Evolutionary conservation across 2,329 filamentous ascomycete species (phyloP), one percentile per base, ranked within the genome.

Genomic region (Zarea fungicola): DNA sequence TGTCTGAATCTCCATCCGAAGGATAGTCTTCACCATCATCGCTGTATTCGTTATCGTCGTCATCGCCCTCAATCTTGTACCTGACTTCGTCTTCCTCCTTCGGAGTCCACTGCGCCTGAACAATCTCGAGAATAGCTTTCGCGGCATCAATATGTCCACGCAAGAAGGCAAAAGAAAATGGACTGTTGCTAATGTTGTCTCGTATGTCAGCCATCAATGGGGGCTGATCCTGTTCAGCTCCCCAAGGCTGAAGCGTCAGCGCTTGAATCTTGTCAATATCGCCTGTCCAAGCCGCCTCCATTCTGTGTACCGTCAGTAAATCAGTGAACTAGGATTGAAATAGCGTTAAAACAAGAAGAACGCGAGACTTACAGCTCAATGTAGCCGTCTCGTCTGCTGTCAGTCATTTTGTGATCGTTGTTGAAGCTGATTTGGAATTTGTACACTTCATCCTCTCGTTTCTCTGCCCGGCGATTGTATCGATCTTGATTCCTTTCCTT

Each of bases 261-360:
- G 67, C 63, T 59, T 86, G 87, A 63, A 92, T 80, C 3, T 70
- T 80, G 1, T 79, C 71, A 1, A 85, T 55, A 55, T 93, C 79
- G n/a, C 84, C 85, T 5, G 58, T 58, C 86, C 86, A 93, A 5
- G 81, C 81, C 29, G 87, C 87, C 59, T 92, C 81, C 61, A 87
- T 87, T 7, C 78, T 56, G 56, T 53, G 43, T 25, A 23, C 11
- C 14, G 18, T 45, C 21, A 45, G 32, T n/a, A n/a, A n/a, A n/a
- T n/a, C n/a, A n/a, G n/a, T n/a, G n/a, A n/a, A n/a, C n/a, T n/a
- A n/a, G n/a, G n/a, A n/a, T n/a, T n/a, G n/a, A n/a, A n/a, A n/a
- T n/a, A n/a, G n/a, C 5, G 5, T 5, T 10, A 8, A 16, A 11
- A 23, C 18, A 5, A 16, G 22, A 5, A 14, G 18, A 11, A 4